These are phyloP conservation scores for Alopecurus myosuroides DNA, from an alignment of 176 grass and related monocot genomes.

Conservation along the genomic window DNA sequence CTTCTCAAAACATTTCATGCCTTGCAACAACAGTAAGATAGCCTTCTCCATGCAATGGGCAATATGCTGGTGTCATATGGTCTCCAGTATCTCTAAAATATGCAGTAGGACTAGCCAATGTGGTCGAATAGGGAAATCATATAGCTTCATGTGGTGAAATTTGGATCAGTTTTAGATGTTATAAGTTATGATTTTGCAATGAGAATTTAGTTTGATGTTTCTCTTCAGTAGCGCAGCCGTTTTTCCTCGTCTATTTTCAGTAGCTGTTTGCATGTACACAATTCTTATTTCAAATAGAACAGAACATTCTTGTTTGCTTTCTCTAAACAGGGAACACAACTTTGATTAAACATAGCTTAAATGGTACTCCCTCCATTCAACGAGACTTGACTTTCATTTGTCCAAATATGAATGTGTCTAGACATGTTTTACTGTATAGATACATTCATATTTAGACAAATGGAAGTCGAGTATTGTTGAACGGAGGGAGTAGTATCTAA, in stretches of 20 bases:
- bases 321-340: not conserved
- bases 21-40: not conserved
- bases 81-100: not conserved
- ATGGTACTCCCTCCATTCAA: no score
- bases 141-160: not conserved
- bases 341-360: not conserved
- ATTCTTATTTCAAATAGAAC: not conserved
- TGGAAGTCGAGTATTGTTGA: no score
- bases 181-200: slow-evolving; percentile 5
- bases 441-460: no score
- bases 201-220: not conserved
- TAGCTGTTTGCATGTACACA: not conserved
- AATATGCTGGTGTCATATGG: not conserved
- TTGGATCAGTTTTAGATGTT: not conserved
- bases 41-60: not conserved
- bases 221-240: not conserved
- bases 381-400: no score
- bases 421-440: no score
- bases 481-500: no score
- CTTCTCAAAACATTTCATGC: slow-evolving; percentile 10
- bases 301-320: not conserved
- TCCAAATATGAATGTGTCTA: no score
- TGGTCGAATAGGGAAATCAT: not conserved
- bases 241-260: not conserved
- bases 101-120: not conserved